Percentiles rank a stretch among this genome's conserved stretches.
These are phyloP conservation scores for Ramalina peruviana DNA, from an alignment of 495 filamentous ascomycete genomes.

Conservation along the genomic window DNA sequence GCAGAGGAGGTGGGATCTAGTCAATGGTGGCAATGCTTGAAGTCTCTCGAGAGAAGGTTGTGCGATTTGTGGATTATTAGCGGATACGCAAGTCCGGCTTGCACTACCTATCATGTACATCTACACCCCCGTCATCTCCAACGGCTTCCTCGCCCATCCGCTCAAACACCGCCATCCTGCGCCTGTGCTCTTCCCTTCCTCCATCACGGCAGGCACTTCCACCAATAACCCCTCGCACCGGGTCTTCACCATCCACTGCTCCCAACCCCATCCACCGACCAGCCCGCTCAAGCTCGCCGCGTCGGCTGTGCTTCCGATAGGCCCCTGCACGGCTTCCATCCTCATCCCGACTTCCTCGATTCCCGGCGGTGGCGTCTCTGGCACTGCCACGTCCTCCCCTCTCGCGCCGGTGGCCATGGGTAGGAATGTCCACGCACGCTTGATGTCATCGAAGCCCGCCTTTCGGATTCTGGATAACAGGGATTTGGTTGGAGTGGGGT, in stretches of 20 bases:
- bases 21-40: too few species aligned
- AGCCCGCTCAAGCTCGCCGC: constrained; percentile 64
- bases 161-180: constrained; percentile 76
- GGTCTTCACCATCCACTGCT: constrained; percentile 90
- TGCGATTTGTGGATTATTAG: too few species aligned
- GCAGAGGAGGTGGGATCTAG: too few species aligned
- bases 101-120: too few species aligned
- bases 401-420: constrained; percentile 60
- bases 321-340: constrained; percentile 48
- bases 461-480: constrained; percentile 63
- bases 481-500: constrained; percentile 63
- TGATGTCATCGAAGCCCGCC: constrained; percentile 62
- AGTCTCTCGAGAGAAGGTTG: too few species aligned
- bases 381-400: constrained; percentile 24
- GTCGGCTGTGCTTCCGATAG: constrained; percentile 59
- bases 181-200: constrained; percentile 67
- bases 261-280: constrained; percentile 85
- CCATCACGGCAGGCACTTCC: constrained; percentile 63
- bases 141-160: constrained; percentile 86
- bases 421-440: constrained; percentile 79
- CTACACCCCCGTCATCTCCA: not conserved
- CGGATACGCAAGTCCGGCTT: too few species aligned
- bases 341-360: constrained; percentile 27
- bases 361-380: constrained; percentile 41
- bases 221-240: constrained; percentile 58